Evolutionary conservation across 2,329 filamentous ascomycete species (phyloP).

Genomic region (Fonsecaea monophora): DNA sequence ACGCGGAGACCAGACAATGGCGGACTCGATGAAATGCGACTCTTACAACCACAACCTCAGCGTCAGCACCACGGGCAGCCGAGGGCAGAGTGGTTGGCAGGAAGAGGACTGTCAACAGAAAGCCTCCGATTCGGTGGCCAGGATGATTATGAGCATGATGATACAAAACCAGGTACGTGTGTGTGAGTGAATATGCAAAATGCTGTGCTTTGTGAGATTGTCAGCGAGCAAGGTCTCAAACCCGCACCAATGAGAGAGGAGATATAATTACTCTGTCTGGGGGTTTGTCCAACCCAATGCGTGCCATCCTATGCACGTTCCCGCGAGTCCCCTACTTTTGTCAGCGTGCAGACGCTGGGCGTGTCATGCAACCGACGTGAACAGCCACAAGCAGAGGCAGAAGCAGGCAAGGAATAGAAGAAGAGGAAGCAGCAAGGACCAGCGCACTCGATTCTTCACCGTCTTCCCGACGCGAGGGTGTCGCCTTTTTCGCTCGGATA

Average conservation of each 20-base stretch:
- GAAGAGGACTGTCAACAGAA: neutral
- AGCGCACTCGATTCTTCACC: neutral
- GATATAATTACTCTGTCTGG: constrained; percentile 19
- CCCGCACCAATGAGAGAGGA: constrained; percentile 10
- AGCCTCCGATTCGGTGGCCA: neutral
- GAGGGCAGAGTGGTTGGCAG: neutral
- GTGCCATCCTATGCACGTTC: constrained; percentile 22
- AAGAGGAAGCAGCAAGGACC: constrained; percentile 9
- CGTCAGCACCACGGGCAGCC: neutral
- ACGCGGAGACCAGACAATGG: neutral
- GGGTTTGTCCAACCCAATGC: constrained; percentile 13
- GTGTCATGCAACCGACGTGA: constrained; percentile 24
- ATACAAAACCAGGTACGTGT: constrained; percentile 4
- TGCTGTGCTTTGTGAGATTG: constrained; percentile 15
- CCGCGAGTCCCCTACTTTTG: constrained; percentile 25
- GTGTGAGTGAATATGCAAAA: constrained; percentile 6
- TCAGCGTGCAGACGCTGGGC: constrained; percentile 21
- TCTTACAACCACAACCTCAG: neutral
- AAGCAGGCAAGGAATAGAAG: neutral
- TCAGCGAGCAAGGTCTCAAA: constrained; percentile 5
- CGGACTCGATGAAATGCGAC: neutral
- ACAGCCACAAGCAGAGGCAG: neutral
- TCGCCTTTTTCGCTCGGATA: neutral
- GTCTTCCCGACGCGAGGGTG: constrained; percentile 4
- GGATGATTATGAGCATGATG: neutral